Base-by-base conservation (phyloP, 306 rosid genomes). In the Dicorynia guianensis region DNA sequence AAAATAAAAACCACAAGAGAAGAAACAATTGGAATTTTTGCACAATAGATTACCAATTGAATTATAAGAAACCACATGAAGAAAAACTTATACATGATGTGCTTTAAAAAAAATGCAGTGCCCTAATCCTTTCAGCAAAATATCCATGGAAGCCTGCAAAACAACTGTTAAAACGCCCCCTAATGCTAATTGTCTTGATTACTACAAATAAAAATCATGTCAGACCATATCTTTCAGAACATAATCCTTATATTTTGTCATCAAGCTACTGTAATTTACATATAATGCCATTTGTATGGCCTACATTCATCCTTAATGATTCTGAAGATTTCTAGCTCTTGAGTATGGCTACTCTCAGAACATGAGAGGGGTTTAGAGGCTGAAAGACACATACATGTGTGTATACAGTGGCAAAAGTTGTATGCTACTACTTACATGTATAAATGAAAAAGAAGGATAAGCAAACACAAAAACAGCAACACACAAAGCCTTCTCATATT, bases 141-240 rank as follows among this genome's bases (percentile, higher is more conserved):
- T 30, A 4, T 59, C 39, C 66, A 39, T 4, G 15, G 9, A 34
- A 36, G 33, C 15, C 66, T 44, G 44, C 25, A 30, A 15, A 54
- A 65, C 56, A 13, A 47, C 19, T 47, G 25, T 15, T 52, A 36
- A 7, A 60, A 56, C 46, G 4, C 56, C 63, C 30, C 71, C 53
- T 11, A n/a, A 38, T 33, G 63, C 53, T 11, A n/a, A 38, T 33
- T 66, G 30, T 34, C 42, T 49, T 50, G 49, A 42, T 78, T 11
- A 14, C 25, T 48, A 62, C 25, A n/a, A 66, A 56, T 8, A 42
- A 40, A 25, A 42, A 50, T n/a, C 18, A 12, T 10, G 18, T 34
- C 17, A 62, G 53, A 13, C 60, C 53, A 25, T 25, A 47, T 62
- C 52, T 62, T 69, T 55, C 63, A n/a, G 20, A 49, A 20, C 57